Evolutionary conservation across 371 early-diverging fungal genomes (phyloP), one percentile per base, ranked within the genome.

Genomic region (Actinomortierella wolfii): DNA sequence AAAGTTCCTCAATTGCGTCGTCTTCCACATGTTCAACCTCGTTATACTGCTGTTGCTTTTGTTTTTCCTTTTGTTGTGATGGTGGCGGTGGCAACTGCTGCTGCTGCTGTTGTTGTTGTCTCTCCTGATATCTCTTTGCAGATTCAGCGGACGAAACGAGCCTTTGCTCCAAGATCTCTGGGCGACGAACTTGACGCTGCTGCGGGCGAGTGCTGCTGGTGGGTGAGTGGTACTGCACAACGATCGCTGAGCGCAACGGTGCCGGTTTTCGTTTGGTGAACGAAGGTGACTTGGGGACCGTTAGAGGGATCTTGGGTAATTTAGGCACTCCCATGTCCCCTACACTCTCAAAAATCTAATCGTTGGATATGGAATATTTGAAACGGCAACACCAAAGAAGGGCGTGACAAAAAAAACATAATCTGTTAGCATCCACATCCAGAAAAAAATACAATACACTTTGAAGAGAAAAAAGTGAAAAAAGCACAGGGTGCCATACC

Each of bases 111-210:
- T 18, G 24, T 21, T 47, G 47, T 11, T 47, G 47, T 21, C 21
- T 20, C 21, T 47, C 34, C 21, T 21, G 47, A 8, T 61, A 48
- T 20, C 66, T 47, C 9, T 66, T 52, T 14, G 71, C 65, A 1
- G 71, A 71, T 14, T 71, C 71, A 9, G 66, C 71, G 11, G 66
- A 71, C 8, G 65, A 57, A 23, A 61, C 54, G 21, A 71, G 29
- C 13, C 71, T 58, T n/a, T 51, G 61, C 18, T 65, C 62, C 3
- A 55, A 34, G 26, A 71, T 24, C 18, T 18, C 21, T 18, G 18
- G 47, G 21, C 24, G 47, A 21, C 6, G 47, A 47, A 24, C 54
- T 15, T 53, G 21, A 0, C 23, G 50, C 2, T 56, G 48, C 13
- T 25, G n/a, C 2, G 25, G 26, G 3, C 44, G 28, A 34, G 11